Conservation (phyloP, 1,139 yeast genomes). For the Sugiyamaella japonica region DNA sequence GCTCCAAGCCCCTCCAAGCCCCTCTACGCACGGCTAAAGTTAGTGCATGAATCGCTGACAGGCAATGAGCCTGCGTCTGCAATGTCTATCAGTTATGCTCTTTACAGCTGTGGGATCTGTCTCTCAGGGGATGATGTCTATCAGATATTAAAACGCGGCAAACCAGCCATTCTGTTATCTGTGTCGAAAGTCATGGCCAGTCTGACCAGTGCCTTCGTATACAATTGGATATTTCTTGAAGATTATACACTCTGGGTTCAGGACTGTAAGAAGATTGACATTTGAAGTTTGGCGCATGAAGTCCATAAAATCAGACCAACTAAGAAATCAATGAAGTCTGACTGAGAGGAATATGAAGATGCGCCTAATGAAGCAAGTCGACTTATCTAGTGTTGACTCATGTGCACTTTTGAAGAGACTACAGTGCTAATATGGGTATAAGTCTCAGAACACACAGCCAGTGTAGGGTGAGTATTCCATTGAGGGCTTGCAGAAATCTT, state of each 20-base stretch:
- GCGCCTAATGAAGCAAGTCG: conserved; percentile 24
- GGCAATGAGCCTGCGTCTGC: too few species aligned
- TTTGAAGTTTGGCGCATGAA: conserved; percentile 69
- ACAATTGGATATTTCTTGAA: conserved; percentile 75
- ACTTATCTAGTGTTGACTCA: not conserved
- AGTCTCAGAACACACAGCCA: too few species aligned
- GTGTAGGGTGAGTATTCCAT: too few species aligned
- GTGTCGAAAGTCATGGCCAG: conserved; percentile 65
- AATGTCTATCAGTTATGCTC: conserved; percentile 77
- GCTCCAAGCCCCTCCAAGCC: too few species aligned
- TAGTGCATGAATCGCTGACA: too few species aligned
- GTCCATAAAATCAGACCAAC: conserved; percentile 39
- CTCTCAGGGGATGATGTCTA: conserved; percentile 67
- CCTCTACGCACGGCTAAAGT: too few species aligned
- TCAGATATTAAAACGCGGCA: conserved; percentile 65
- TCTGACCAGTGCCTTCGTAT: conserved; percentile 82
- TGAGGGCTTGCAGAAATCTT: too few species aligned
- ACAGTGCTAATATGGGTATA: too few species aligned
- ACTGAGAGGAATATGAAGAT: conserved; percentile 35
- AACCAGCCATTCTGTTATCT: conserved; percentile 64
- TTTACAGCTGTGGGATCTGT: conserved; percentile 67
- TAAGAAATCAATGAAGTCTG: conserved; percentile 35
- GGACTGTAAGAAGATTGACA: conserved; percentile 49
- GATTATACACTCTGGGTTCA: conserved; percentile 83
- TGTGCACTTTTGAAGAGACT: too few species aligned